Percentiles rank a stretch among this genome's conserved stretches.
phyloP scores from a whole-genome alignment of 345 rosid species.

The Corchorus olitorius region DNA sequence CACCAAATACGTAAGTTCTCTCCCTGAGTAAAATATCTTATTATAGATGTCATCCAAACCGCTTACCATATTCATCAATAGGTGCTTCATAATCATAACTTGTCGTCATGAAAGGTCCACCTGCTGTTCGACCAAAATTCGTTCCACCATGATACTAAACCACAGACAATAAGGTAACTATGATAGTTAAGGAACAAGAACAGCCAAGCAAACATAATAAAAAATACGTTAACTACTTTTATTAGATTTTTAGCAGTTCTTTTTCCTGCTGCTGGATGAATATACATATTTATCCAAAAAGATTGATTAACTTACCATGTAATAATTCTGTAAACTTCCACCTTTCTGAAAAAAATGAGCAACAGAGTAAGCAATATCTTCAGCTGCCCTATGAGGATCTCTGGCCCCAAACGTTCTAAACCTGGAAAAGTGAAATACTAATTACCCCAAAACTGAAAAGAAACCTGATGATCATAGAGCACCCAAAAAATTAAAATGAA shows the following conservation, averaged over 20 bases:
- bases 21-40: neutral
- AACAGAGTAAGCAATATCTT: constrained; percentile 85
- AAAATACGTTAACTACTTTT: neutral
- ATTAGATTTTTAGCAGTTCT: neutral
- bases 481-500: neutral
- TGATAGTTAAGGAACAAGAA: neutral
- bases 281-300: no score
- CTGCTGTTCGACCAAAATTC: constrained; percentile 92
- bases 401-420: constrained; percentile 86
- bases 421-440: constrained; percentile 40
- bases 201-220: neutral
- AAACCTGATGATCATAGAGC: constrained; percentile 18
- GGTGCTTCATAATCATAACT: constrained; percentile 99
- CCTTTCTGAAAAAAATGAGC: constrained; percentile 94
- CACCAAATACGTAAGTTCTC: neutral
- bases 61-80: constrained; percentile 93
- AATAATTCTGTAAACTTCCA: constrained; percentile 84
- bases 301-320: constrained; percentile 63
- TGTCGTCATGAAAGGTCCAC: constrained; percentile 94
- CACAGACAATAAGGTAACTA: constrained; percentile 10
- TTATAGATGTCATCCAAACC: neutral
- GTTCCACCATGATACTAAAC: constrained; percentile 96
- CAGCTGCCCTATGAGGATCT: constrained; percentile 90
- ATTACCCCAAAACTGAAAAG: neutral
- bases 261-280: no score